phyloP scores from a whole-genome alignment of 208 protist species.

The Naegleria gruberi region DNA sequence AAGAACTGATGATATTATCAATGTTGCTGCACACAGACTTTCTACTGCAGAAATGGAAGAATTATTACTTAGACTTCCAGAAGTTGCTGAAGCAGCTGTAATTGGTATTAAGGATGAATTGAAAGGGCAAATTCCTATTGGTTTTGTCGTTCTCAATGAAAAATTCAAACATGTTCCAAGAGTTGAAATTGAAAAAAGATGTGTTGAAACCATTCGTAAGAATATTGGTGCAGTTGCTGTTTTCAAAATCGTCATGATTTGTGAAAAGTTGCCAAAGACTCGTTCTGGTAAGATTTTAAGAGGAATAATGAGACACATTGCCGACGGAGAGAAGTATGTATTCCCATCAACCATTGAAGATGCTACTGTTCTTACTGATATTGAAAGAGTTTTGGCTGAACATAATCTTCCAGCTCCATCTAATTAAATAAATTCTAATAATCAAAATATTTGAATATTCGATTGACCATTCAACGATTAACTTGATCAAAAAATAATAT shows the following conservation, averaged over 20 bases:
- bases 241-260: constrained; percentile 70
- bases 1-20: constrained; percentile 45
- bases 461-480: too few relatives aligned
- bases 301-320: constrained; percentile 90
- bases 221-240: constrained; percentile 85
- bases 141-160: background rate
- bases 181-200: background rate
- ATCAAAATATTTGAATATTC: too few relatives aligned
- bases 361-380: background rate
- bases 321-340: constrained; percentile 33
- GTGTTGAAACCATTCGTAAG: background rate
- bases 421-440: too few relatives aligned
- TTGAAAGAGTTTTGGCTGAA: background rate
- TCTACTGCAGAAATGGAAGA: constrained; percentile 38
- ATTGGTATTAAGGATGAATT: constrained; percentile 79
- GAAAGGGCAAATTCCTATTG: constrained; percentile 70
- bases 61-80: constrained; percentile 13
- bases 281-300: constrained; percentile 95
- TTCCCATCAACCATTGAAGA: constrained; percentile 10
- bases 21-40: constrained; percentile 38
- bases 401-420: background rate
- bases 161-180: background rate
- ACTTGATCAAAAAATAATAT: too few relatives aligned
- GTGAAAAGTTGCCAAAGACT: constrained; percentile 88
- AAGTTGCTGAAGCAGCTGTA: constrained; percentile 73